These are phyloP conservation scores for Erodium texanum DNA, from an alignment of 441 rosid species.

Conservation along the genomic window DNA sequence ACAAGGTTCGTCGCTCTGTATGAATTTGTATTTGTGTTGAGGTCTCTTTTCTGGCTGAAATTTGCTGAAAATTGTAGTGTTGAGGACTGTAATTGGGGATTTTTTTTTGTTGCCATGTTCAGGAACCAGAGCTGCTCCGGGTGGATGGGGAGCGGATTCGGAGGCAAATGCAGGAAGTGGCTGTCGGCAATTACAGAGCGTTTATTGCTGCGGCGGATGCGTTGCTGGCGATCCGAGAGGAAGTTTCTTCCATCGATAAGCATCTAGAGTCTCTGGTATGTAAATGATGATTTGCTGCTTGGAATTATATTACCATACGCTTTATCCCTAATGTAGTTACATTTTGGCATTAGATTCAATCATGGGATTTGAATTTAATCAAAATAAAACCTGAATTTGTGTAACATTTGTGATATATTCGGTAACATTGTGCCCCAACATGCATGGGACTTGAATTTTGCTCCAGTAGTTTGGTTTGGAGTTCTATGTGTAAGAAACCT, in stretches of 20 bases:
- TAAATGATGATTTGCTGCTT: constrained; percentile 1
- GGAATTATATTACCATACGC: not conserved
- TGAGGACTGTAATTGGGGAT: not conserved
- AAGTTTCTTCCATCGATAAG: constrained; percentile 76
- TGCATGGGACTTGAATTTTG: too few relatives aligned
- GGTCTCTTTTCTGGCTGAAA: not conserved
- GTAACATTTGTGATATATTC: too few relatives aligned
- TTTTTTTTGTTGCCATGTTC: constrained; percentile 13
- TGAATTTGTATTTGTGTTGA: not conserved
- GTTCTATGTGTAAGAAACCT: not conserved
- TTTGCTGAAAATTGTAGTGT: not conserved
- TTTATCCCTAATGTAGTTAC: not conserved
- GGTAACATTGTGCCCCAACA: too few relatives aligned
- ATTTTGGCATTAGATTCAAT: not conserved
- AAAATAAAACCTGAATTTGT: not conserved
- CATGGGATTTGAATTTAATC: not conserved
- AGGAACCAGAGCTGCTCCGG: constrained; percentile 92
- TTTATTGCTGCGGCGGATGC: constrained; percentile 92
- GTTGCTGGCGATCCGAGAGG: constrained; percentile 68
- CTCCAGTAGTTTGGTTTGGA: too few relatives aligned
- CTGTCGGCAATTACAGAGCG: constrained; percentile 87
- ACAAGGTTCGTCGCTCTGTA: constrained; percentile 41
- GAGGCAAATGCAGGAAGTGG: constrained; percentile 97
- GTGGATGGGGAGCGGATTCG: constrained; percentile 89
- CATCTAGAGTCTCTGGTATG: constrained; percentile 83